A percentile compares a stretch with the other conserved stretches of the same genome.
Evolutionary conservation across 2,329 filamentous ascomycete genomes (phyloP).

Genomic region (Arthrinium puccinioides): DNA sequence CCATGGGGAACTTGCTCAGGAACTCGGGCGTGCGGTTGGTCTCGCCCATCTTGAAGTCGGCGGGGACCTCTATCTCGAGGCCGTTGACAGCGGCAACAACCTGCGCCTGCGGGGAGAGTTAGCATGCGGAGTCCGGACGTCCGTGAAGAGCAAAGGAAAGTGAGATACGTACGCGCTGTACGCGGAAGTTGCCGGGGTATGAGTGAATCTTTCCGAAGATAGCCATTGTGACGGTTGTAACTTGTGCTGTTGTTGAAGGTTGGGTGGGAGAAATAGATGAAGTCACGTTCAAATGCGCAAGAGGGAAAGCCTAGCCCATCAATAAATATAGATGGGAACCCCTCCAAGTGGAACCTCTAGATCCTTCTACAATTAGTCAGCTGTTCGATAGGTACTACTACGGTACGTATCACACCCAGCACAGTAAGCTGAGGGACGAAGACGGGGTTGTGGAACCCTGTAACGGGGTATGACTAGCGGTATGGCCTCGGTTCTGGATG

Average conservation of each 20-base stretch:
- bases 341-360: too few relatives aligned
- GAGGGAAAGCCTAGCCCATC: too few relatives aligned
- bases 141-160: background rate
- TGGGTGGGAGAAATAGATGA: background rate
- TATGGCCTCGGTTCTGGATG: too few relatives aligned
- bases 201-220: slow-evolving; percentile 31
- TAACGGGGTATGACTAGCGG: too few relatives aligned
- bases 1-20: slow-evolving; percentile 42
- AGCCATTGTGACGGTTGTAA: slow-evolving; percentile 23
- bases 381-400: too few relatives aligned
- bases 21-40: slow-evolving; percentile 38
- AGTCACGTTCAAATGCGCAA: too few relatives aligned
- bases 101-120: slow-evolving; percentile 17
- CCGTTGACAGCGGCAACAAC: slow-evolving; percentile 30
- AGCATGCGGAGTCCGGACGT: background rate
- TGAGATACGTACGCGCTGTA: slow-evolving; percentile 22
- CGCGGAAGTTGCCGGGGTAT: slow-evolving; percentile 29
- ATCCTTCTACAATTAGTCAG: too few relatives aligned
- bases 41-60: slow-evolving; percentile 31
- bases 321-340: too few relatives aligned
- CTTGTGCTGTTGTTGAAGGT: background rate
- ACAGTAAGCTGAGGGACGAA: too few relatives aligned
- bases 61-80: slow-evolving; percentile 23
- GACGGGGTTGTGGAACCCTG: too few relatives aligned
- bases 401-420: too few relatives aligned